Percentiles rank a stretch among this genome's conserved stretches.
Evolutionary conservation across 169 alveolate genomes (phyloP).

Genomic region (Plasmodium fragile): DNA sequence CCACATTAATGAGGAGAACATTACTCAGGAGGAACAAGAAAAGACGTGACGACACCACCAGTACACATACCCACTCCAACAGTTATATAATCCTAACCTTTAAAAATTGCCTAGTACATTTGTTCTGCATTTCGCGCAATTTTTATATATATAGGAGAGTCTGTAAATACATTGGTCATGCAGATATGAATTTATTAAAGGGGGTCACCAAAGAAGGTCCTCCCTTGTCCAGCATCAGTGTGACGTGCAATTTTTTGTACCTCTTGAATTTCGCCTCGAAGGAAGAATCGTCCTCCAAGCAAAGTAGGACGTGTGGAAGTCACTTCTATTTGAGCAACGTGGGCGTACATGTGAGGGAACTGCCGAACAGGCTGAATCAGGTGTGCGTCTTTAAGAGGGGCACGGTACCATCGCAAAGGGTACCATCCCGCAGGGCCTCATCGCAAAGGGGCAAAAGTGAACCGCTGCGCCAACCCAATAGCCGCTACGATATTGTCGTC

Average conservation of each 20-base stretch:
- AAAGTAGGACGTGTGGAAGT: not conserved
- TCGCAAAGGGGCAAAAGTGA: not conserved
- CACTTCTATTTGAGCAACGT: conserved; percentile 24
- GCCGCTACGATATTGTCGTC: conserved; percentile 3
- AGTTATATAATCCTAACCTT: not conserved
- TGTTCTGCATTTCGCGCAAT: not conserved
- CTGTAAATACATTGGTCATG: not conserved
- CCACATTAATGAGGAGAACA: not conserved
- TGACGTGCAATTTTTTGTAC: not conserved
- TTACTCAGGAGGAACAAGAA: not conserved
- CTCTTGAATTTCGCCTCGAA: conserved; percentile 1
- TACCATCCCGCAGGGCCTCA: not conserved
- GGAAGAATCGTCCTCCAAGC: not conserved
- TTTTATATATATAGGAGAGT: not conserved
- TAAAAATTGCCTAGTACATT: not conserved
- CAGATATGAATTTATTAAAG: not conserved
- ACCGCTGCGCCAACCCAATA: not conserved
- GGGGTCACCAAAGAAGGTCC: not conserved
- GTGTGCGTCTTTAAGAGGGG: conserved; percentile 5
- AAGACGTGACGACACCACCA: not conserved
- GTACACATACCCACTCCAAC: not conserved
- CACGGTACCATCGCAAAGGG: not conserved
- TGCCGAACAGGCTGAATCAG: not conserved
- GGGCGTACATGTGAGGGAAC: not conserved
- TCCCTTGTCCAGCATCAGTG: not conserved